Evolutionary conservation across 208 protist genomes (phyloP).

Genomic region (Leishmania turanica): DNA sequence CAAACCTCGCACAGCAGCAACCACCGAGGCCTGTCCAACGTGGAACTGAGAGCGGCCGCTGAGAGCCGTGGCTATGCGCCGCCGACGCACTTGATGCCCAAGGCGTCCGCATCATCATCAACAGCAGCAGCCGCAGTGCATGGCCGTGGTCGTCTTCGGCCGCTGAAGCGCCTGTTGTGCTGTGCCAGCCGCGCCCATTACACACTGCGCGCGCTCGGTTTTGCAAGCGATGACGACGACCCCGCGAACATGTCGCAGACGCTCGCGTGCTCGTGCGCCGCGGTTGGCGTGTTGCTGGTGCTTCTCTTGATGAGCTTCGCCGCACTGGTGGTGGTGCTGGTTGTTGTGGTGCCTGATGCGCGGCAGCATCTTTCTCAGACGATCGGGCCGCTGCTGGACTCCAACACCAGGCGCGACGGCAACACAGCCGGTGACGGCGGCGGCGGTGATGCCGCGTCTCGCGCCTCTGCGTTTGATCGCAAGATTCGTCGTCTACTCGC

Average conservation of each 20-base stretch:
- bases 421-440: not conserved
- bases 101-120: not conserved
- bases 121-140: not conserved
- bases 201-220: conserved; percentile 6
- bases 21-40: not conserved
- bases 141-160: not conserved
- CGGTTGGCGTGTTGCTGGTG: conserved; percentile 12
- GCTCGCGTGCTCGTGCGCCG: conserved; percentile 20
- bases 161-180: conserved; percentile 8
- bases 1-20: not conserved
- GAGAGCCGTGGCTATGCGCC: not conserved
- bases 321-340: conserved; percentile 13
- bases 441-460: not conserved
- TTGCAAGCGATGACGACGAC: conserved; percentile 7
- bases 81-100: not conserved
- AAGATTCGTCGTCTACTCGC: conserved; percentile 6
- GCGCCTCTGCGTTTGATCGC: not conserved
- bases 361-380: not conserved
- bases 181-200: conserved; percentile 8
- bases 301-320: conserved; percentile 14
- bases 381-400: not conserved
- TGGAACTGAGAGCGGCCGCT: not conserved
- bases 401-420: not conserved
- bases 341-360: conserved; percentile 11
- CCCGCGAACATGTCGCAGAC: not conserved